Conservation (phyloP, 2,329 filamentous ascomycete genomes). For the Trichoderma sp. region DNA sequence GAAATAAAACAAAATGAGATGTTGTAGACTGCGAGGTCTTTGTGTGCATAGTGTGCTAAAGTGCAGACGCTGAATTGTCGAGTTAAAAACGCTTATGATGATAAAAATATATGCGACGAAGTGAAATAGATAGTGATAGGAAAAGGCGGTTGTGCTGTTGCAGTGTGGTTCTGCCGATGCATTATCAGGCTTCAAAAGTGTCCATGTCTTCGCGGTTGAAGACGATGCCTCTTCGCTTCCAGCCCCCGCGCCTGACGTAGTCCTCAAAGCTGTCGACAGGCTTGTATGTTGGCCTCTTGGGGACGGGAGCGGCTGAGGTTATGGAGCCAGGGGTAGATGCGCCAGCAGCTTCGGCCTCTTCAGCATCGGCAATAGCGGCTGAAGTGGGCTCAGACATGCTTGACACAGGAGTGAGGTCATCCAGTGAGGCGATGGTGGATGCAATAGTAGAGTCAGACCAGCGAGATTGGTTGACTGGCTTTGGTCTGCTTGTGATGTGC, state of each 20-base stretch:
- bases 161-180: not conserved
- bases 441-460: constrained; percentile 47
- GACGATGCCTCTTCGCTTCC: constrained; percentile 48
- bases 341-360: constrained; percentile 31
- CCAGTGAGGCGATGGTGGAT: constrained; percentile 40
- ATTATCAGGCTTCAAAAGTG: not conserved
- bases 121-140: not conserved
- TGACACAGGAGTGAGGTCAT: constrained; percentile 28
- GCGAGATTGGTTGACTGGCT: constrained; percentile 40
- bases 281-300: constrained; percentile 42
- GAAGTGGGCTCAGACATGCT: constrained; percentile 14
- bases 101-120: constrained; percentile 11
- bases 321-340: constrained; percentile 34
- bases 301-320: constrained; percentile 36
- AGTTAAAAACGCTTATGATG: constrained; percentile 11
- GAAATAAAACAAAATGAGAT: not conserved
- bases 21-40: not conserved
- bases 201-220: constrained; percentile 40
- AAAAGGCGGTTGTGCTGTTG: not conserved
- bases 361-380: constrained; percentile 31
- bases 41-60: not conserved
- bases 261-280: constrained; percentile 45
- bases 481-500: constrained; percentile 31
- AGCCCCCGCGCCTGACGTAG: constrained; percentile 47
- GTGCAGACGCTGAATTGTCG: not conserved